These are phyloP conservation scores for Lactarius pseudohatsudake DNA, from an alignment of 768 basidiomycete species.

Conservation along the genomic window DNA sequence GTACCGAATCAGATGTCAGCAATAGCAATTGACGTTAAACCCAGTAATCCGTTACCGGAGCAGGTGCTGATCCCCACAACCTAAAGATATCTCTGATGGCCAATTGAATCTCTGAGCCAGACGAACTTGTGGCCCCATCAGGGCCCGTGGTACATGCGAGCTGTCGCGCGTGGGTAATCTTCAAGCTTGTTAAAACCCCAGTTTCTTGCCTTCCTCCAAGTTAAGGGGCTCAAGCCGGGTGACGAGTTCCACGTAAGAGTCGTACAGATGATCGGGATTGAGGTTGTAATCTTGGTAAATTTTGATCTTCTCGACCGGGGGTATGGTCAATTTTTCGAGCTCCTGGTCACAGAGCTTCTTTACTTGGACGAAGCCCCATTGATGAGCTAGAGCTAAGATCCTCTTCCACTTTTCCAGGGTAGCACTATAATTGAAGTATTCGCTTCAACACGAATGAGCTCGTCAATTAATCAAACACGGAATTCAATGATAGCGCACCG, in stretches of 20 bases:
- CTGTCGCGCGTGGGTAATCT: slow-evolving; percentile 55
- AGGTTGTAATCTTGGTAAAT: slow-evolving; percentile 56
- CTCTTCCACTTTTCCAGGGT: slow-evolving; percentile 50
- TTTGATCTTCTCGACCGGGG: slow-evolving; percentile 52
- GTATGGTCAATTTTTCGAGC: slow-evolving; percentile 45
- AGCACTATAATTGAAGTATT: slow-evolving; percentile 54
- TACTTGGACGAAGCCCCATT: slow-evolving; percentile 57
- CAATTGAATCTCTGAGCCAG: not conserved
- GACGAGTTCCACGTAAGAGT: slow-evolving; percentile 52
- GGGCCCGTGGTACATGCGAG: slow-evolving; percentile 13
- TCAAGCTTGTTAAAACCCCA: slow-evolving; percentile 54
- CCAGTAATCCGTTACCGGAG: not conserved
- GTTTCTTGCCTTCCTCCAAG: slow-evolving; percentile 50
- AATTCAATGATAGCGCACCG: slow-evolving; percentile 30
- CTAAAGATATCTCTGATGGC: not conserved
- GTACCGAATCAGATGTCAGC: not conserved
- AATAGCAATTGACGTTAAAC: not conserved
- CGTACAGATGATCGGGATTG: slow-evolving; percentile 47
- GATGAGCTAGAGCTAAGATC: slow-evolving; percentile 52
- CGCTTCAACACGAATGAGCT: slow-evolving; percentile 36
- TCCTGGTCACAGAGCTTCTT: slow-evolving; percentile 53
- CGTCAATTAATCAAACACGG: slow-evolving; percentile 34
- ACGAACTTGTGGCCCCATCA: not conserved
- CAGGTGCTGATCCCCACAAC: not conserved
- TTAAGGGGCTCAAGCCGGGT: slow-evolving; percentile 49